Base-by-base conservation (phyloP, 2,329 filamentous ascomycete species). In the Penicillium sp. region DNA sequence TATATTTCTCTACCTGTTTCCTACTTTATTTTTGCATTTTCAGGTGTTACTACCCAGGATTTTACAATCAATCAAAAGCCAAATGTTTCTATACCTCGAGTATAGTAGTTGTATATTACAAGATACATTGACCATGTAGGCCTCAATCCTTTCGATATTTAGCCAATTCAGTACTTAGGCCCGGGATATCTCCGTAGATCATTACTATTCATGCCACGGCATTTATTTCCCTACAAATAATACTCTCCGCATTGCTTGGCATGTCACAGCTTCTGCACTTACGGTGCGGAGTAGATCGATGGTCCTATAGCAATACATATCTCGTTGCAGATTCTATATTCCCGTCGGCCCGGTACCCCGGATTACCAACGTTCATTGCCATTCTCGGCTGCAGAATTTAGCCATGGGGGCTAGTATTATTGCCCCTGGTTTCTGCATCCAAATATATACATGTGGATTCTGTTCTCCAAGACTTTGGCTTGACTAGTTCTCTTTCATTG, bases 151-250 rank as follows among this genome's bases (percentile, higher is more conserved):
- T n/a, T 14, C 5, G 16, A 50, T 18, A 4, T 18, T 24, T 32
- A 20, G 29, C 32, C 38, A 40, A 14, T n/a, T 5, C 11, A 31
- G 22, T 20, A 37, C 14, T 9, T 38, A 20, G 14, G 11, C 31
- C 31, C 10, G 10, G 31, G 31, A 7, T 20, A 20, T 39, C 20
- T 46, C 11, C 14, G 66, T 62, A 59, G 62, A 69, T 69, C 67
- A 62, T 66, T 69, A 46, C 65, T 66, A 26, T 61, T 61, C 63
- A 61, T 49, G 65, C 55, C 64, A 67, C 65, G 63, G 52, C 47
- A 53, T 50, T 56, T 34, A 31, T n/a, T 38, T 53, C 32, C 42
- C 39, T 53, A 51, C 49, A 57, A 38, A 45, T 38, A 5, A 14
- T 18, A 24, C 39, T 18, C 5, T 44, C 39, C 18, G 11, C 45